These are phyloP conservation scores for Pelargonium nanum DNA, from an alignment of 345 rosid species.

Conservation along the genomic window DNA sequence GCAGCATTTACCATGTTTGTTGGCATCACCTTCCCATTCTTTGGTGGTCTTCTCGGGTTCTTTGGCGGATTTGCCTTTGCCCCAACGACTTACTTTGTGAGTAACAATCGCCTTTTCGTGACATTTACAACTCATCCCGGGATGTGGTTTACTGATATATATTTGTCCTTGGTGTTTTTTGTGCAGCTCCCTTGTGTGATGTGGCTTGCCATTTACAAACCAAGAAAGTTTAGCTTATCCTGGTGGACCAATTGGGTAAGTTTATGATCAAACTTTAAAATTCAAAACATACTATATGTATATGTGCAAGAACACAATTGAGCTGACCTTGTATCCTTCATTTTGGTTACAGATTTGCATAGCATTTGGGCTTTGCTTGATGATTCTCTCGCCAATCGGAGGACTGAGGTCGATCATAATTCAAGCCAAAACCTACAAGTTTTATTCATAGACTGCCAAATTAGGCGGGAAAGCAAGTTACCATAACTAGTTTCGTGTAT, in stretches of 20 bases:
- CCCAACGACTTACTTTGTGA: too few species aligned
- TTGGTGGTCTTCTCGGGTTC: too few species aligned
- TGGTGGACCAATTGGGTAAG: constrained; percentile 74
- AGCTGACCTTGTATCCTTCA: constrained; percentile 1
- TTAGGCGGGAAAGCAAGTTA: too few species aligned
- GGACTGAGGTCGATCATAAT: constrained; percentile 50
- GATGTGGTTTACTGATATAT: too few species aligned
- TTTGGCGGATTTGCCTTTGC: too few species aligned
- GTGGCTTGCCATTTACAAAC: constrained; percentile 64
- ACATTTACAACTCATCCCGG: too few species aligned
- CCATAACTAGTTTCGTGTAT: too few species aligned
- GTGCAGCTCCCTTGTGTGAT: constrained; percentile 64
- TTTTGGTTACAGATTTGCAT: constrained; percentile 66
- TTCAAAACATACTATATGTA: neutral
- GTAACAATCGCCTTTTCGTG: too few species aligned
- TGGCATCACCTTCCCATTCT: too few species aligned
- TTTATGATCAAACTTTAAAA: neutral
- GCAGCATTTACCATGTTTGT: too few species aligned
- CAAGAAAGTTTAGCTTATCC: constrained; percentile 45
- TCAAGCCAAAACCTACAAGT: constrained; percentile 34
- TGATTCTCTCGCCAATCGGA: constrained; percentile 58
- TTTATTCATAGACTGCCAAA: constrained; percentile 52
- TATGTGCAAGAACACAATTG: neutral
- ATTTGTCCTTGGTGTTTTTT: neutral
- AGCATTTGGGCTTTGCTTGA: constrained; percentile 36